Base-by-base conservation (phyloP, 1,284 basidiomycete species). In the Meira miltonrushii region DNA sequence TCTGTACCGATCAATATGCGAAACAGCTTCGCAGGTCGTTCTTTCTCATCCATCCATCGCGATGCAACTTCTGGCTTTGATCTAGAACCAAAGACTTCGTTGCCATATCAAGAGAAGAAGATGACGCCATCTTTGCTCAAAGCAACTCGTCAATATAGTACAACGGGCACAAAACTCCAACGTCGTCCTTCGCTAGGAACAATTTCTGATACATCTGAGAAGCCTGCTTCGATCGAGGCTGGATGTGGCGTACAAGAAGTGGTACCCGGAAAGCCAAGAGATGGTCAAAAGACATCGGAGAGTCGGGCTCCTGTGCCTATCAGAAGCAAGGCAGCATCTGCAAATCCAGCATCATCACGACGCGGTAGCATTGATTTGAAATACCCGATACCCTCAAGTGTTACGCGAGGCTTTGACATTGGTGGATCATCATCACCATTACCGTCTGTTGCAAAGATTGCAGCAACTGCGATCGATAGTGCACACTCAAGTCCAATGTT, bases 21-120 rank as follows among this genome's bases (percentile, higher is more conserved):
- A 48, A 23, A 23, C 12, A 15, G 17, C n/a, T 17, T 21, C 25
- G 21, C 25, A 13, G 46, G 17, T 21, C 25, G n/a, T 21, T 11
- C 25, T 39, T 13, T 23, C 19, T 19, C 17, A 38, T 21, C 43
- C 10, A 33, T 17, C 1, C 23, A n/a, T 55, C 58, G 62, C 33
- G 67, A 69, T 47, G 52, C 54, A 28, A 64, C 51, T 13, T 62
- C 62, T 39, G 69, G 67, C 1, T 65, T 76, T 15, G 74, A 78
- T 39, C 65, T 69, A 2, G 71, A 78, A 61, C 74, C 75, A 17
- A 78, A 78, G 60, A 78, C 75, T 11, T 71, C 68, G 13, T 50
- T 78, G 44, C 75, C 75, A 12, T 75, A 71, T 60, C 72, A 72
- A 46, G 75, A 78, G 41, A 68, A 66, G 48, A 64, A 72, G 64